A percentile compares a stretch with the other conserved stretches of the same genome.
Conservation (phyloP, 306 rosid genomes). For the Oemleria cerasiformis region DNA sequence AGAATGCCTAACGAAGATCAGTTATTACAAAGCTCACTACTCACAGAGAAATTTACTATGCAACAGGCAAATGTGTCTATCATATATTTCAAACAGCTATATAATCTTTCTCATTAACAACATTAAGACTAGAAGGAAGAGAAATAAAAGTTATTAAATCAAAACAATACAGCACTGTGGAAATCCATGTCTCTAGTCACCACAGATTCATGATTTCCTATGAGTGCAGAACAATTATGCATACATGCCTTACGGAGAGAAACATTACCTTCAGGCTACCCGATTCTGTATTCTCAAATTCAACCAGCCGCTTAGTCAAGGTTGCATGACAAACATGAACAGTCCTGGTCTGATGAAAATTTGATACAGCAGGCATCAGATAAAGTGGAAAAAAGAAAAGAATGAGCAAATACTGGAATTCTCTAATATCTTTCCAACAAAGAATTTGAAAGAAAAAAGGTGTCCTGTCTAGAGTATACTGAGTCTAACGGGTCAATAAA, state of each 20-base stretch:
- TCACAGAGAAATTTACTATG: too few relatives aligned
- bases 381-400: background rate
- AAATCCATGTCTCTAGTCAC: background rate
- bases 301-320: constrained; percentile 76
- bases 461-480: too few relatives aligned
- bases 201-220: background rate
- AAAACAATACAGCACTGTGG: constrained; percentile 30
- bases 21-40: too few relatives aligned
- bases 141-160: background rate
- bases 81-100: too few relatives aligned
- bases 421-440: too few relatives aligned
- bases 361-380: background rate
- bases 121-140: too few relatives aligned
- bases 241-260: background rate
- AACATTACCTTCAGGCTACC: constrained; percentile 81
- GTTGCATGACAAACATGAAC: constrained; percentile 92
- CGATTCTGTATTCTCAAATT: constrained; percentile 86
- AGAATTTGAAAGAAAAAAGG: too few relatives aligned
- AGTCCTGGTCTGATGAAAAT: constrained; percentile 51
- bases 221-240: background rate
- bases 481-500: background rate
- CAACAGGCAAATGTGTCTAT: too few relatives aligned
- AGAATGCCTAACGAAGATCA: too few relatives aligned
- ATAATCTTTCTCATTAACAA: too few relatives aligned
- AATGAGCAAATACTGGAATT: background rate